Evolutionary conservation across 2,329 filamentous ascomycete genomes (phyloP).

Genomic region (Aschersonia sp.): DNA sequence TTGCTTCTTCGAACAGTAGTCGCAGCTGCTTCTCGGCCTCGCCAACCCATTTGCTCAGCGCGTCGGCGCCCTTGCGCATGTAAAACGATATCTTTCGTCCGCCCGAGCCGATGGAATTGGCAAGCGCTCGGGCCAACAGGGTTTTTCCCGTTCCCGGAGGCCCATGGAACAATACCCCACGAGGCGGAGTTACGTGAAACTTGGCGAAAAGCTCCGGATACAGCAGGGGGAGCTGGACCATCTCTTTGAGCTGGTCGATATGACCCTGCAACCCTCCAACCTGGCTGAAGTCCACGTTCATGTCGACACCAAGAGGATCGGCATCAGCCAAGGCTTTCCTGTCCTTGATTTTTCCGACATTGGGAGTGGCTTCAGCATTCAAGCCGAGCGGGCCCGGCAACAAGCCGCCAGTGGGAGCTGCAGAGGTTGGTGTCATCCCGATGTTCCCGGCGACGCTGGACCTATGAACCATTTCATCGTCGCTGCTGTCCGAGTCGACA

Average conservation of each 20-base stretch:
- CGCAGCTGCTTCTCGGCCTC: conserved; percentile 93
- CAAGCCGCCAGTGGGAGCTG: conserved; percentile 26
- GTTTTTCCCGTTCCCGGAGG: conserved; percentile 97
- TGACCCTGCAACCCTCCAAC: conserved; percentile 87
- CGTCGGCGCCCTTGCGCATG: conserved; percentile 98
- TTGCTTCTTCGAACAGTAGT: conserved; percentile 86
- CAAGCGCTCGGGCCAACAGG: conserved; percentile 80
- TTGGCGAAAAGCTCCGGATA: conserved; percentile 89
- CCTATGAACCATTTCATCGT: conserved; percentile 69
- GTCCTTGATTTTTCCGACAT: conserved; percentile 88
- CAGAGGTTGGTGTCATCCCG: conserved; percentile 42
- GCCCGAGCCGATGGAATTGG: conserved; percentile 77
- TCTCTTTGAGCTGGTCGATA: conserved; percentile 95
- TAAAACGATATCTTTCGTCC: conserved; percentile 97
- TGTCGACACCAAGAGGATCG: conserved; percentile 84
- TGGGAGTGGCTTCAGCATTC: conserved; percentile 44
- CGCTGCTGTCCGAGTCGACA: conserved; percentile 89
- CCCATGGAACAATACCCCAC: conserved; percentile 92
- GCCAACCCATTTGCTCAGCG: conserved; percentile 96
- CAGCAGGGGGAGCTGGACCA: conserved; percentile 86
- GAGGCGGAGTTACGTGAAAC: conserved; percentile 85
- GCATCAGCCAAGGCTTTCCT: conserved; percentile 85
- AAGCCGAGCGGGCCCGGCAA: conserved; percentile 25
- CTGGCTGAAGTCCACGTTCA: conserved; percentile 85
- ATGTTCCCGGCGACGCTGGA: conserved; percentile 43